These are phyloP conservation scores for Entrophospora sp. DNA, from an alignment of 192 early-diverging fungal genomes.

Conservation along the genomic window DNA sequence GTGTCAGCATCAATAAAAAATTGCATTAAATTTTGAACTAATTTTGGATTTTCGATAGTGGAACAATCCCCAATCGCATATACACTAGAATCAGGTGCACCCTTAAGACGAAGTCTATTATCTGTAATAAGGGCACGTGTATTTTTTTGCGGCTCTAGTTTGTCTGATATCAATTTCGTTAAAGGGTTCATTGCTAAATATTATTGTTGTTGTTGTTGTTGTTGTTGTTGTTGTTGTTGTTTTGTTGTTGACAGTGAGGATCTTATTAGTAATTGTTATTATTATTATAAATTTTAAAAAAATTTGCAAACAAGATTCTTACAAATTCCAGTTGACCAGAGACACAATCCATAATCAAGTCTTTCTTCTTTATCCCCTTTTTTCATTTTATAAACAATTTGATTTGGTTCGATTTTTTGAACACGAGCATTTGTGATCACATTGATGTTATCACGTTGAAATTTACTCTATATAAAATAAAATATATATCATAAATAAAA, in stretches of 20 bases:
- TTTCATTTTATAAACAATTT: slow-evolving; percentile 48
- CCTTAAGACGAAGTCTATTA: slow-evolving; percentile 43
- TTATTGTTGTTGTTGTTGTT: too few species aligned
- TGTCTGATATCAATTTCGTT: slow-evolving; percentile 38
- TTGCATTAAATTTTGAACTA: slow-evolving; percentile 35
- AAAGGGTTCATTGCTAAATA: slow-evolving; percentile 42
- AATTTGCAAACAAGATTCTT: slow-evolving; percentile 16
- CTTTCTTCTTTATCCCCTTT: slow-evolving; percentile 24
- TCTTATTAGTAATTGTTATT: not conserved
- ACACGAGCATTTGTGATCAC: slow-evolving; percentile 64
- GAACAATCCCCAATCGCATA: slow-evolving; percentile 71
- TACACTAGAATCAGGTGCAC: slow-evolving; percentile 41
- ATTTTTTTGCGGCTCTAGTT: slow-evolving; percentile 46
- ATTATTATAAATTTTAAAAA: not conserved
- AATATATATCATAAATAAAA: not conserved
- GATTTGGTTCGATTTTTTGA: slow-evolving; percentile 39
- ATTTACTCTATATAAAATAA: slow-evolving; percentile 24
- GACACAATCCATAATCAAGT: slow-evolving; percentile 39
- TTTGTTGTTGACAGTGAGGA: too few species aligned
- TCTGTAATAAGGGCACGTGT: slow-evolving; percentile 54
- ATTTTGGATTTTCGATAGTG: slow-evolving; percentile 61
- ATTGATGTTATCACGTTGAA: slow-evolving; percentile 53
- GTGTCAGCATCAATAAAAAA: slow-evolving; percentile 38
- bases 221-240: too few species aligned
- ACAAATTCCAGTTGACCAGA: slow-evolving; percentile 54